Evolutionary conservation across 1,139 yeast species (phyloP).

Genomic region (Debaryomyces nepalensis): DNA sequence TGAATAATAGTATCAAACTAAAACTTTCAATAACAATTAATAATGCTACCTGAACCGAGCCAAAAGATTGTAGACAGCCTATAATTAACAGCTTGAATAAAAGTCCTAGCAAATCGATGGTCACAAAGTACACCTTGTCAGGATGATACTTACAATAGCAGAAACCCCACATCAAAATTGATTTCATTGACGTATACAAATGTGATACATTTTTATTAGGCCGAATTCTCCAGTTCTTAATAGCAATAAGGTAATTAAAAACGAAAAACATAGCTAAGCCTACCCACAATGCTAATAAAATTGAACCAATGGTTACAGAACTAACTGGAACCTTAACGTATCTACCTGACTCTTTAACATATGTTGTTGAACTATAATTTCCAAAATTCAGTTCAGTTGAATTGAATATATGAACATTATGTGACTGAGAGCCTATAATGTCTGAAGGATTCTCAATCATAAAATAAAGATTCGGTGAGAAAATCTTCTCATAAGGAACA

Average conservation of each 20-base stretch:
- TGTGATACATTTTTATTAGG: constrained; percentile 32
- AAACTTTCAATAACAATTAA: constrained; percentile 41
- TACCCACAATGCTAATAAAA: constrained; percentile 43
- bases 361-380: not conserved
- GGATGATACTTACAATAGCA: constrained; percentile 52
- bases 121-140: constrained; percentile 40
- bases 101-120: constrained; percentile 37
- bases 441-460: not conserved
- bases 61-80: constrained; percentile 48
- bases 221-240: constrained; percentile 22
- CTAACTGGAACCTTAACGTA: constrained; percentile 16
- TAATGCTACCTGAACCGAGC: constrained; percentile 49
- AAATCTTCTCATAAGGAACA: constrained; percentile 33
- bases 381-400: not conserved
- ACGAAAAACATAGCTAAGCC: constrained; percentile 35
- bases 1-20: constrained; percentile 35
- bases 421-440: not conserved
- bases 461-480: constrained; percentile 20
- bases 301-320: constrained; percentile 31
- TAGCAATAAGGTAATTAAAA: constrained; percentile 31
- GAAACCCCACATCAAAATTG: constrained; percentile 52
- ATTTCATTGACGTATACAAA: constrained; percentile 52
- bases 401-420: not conserved
- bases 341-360: not conserved
- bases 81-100: constrained; percentile 44